Base-by-base conservation (phyloP, 768 basidiomycete species). In the Boletus huronensis region DNA sequence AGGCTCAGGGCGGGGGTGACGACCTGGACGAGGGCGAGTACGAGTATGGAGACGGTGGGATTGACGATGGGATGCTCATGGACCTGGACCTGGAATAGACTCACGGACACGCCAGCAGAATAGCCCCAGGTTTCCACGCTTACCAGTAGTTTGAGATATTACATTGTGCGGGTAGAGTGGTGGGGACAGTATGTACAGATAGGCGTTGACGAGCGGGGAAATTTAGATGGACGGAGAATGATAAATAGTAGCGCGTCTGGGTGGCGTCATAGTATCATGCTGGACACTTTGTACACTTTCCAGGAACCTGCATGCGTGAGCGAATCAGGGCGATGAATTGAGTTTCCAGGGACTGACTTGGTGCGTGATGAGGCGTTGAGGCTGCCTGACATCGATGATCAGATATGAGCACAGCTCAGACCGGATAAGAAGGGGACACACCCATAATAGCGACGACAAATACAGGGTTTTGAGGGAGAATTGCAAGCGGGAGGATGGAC, bases 21-120 rank as follows among this genome's bases (percentile, higher is more conserved):
- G 57, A 67, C 5, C 66, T 64, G 59, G 73, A 78, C 26, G 78
- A 79, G 34, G 84, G 88, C 32, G 83, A 87, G 46, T 87, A 88
- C 32, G 83, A 87, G 46, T 87, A 83, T 60, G 77, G 71, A 7
- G 83, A 87, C 58, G 86, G 83, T 3, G 88, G 84, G 13, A 77
- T 90, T 52, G 77, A 79, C 25, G 85, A 90, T 61, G 76, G 72
- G 45, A 79, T 82, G 72, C 60, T 89, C 34, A 76, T 81, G 62
- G 82, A 84, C 39, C 66, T 86, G 59, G 82, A 85, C 67, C 43
- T 77, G 49, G 67, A 51, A 34, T 55, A 52, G 32, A 19, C 14
- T 34, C 32, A 34, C 26, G 28, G 25, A 9, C 26, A 21, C 25
- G 48, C 42, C 13, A 21, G 50, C 26, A 8, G 9, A 44, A 36